Evolutionary conservation across 805 yeast species (phyloP).

Genomic region (Candida germanica): DNA sequence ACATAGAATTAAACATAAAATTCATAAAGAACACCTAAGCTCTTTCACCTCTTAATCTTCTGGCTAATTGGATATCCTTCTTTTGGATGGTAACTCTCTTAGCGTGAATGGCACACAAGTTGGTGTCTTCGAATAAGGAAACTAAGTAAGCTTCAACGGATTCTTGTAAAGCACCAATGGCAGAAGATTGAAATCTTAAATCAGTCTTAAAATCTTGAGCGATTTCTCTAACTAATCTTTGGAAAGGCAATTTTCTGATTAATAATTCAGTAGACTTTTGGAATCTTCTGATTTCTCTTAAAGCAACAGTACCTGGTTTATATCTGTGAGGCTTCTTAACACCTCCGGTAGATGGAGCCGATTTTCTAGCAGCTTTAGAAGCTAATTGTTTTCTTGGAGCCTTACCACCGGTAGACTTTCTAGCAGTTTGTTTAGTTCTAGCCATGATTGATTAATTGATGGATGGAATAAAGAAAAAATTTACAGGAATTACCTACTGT

Average conservation of each 20-base stretch:
- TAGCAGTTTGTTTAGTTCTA: slow-evolving; percentile 47
- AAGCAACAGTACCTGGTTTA: slow-evolving; percentile 50
- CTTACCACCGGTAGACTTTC: slow-evolving; percentile 49
- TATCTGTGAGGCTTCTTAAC: slow-evolving; percentile 50
- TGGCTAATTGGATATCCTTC: slow-evolving; percentile 48
- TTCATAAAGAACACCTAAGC: slow-evolving; percentile 21
- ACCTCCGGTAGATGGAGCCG: slow-evolving; percentile 47
- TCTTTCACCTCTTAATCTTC: slow-evolving; percentile 50
- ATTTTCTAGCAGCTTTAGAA: slow-evolving; percentile 48
- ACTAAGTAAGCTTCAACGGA: slow-evolving; percentile 48
- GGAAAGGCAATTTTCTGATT: slow-evolving; percentile 48
- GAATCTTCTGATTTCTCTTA: slow-evolving; percentile 49
- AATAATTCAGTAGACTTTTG: slow-evolving; percentile 45
- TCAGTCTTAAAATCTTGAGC: slow-evolving; percentile 48
- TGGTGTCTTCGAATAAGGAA: slow-evolving; percentile 45
- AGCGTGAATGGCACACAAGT: slow-evolving; percentile 49
- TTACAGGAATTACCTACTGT: slow-evolving; percentile 1
- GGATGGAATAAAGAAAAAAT: slow-evolving; percentile 1
- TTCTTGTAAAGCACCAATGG: slow-evolving; percentile 47
- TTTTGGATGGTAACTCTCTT: slow-evolving; percentile 48
- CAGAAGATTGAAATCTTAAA: slow-evolving; percentile 46
- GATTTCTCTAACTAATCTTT: slow-evolving; percentile 47
- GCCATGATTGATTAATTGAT: slow-evolving; percentile 27
- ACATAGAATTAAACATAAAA: slow-evolving; percentile 7
- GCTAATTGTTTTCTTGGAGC: slow-evolving; percentile 50